These are phyloP conservation scores for Geranium incanum DNA, from an alignment of 441 rosid species.

Conservation along the genomic window DNA sequence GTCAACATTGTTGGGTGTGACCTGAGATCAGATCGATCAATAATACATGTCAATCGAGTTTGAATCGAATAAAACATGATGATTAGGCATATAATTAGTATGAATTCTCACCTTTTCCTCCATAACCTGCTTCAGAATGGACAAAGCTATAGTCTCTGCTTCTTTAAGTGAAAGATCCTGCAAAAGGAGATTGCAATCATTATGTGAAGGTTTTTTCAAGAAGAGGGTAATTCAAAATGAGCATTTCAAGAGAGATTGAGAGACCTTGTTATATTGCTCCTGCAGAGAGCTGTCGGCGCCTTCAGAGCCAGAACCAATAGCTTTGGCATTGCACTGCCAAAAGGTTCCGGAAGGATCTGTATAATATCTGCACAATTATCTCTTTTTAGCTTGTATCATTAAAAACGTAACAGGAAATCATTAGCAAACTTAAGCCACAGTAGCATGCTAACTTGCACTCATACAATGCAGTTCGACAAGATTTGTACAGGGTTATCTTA, in stretches of 20 bases:
- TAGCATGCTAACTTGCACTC: not conserved
- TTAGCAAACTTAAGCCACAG: not conserved
- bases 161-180: constrained; percentile 79
- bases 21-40: constrained; percentile 36
- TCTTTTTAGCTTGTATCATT: not conserved
- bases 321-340: constrained; percentile 99
- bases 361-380: constrained; percentile 50
- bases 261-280: constrained; percentile 85
- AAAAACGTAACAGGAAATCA: not conserved
- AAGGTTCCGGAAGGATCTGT: constrained; percentile 98
- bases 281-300: constrained; percentile 97
- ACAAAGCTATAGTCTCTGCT: constrained; percentile 84
- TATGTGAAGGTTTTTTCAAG: not conserved
- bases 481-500: not conserved
- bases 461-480: no score
- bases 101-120: constrained; percentile 67
- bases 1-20: constrained; percentile 91
- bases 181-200: not conserved
- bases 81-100: no score
- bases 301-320: constrained; percentile 96
- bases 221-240: not conserved
- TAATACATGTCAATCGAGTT: not conserved
- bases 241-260: not conserved
- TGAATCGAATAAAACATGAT: no score
- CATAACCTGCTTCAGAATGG: constrained; percentile 96